phyloP scores from a whole-genome alignment of 257 asterid genomes.

The Ilex asprella region DNA sequence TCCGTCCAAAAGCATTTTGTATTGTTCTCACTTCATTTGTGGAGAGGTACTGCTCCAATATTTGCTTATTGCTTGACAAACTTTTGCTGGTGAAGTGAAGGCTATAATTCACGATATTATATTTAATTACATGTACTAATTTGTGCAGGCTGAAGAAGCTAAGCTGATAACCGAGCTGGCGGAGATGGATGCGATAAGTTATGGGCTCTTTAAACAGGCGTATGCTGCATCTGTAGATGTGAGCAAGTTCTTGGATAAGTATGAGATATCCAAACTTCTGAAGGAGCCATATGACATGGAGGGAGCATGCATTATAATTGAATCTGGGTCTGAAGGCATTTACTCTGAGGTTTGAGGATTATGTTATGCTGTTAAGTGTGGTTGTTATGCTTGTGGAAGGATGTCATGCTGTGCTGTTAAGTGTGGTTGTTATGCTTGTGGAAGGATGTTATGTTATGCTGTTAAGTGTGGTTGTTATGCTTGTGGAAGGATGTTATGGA shows the following conservation, averaged over 20 bases:
- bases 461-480: neutral
- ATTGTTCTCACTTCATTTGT: neutral
- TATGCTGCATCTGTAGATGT: conserved; percentile 59
- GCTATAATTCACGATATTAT: neutral
- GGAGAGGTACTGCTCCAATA: too few species aligned
- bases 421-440: neutral
- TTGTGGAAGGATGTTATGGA: neutral
- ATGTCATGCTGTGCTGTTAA: neutral
- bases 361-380: neutral
- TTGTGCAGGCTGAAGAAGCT: conserved; percentile 79
- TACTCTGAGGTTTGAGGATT: conserved; percentile 34
- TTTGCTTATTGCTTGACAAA: too few species aligned
- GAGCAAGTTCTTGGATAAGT: conserved; percentile 53
- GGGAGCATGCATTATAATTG: conserved; percentile 74
- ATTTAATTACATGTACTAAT: neutral
- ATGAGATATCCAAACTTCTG: conserved; percentile 68
- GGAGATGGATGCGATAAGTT: conserved; percentile 54
- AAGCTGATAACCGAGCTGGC: conserved; percentile 80
- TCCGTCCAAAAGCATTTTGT: neutral
- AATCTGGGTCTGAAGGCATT: conserved; percentile 47
- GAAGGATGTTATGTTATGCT: conserved; percentile 1
- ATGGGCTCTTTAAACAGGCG: conserved; percentile 71
- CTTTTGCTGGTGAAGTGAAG: neutral
- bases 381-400: neutral
- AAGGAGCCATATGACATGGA: conserved; percentile 66